Conservation (phyloP, 106 monocot genomes). For the Acanthochlamys bracteata region DNA sequence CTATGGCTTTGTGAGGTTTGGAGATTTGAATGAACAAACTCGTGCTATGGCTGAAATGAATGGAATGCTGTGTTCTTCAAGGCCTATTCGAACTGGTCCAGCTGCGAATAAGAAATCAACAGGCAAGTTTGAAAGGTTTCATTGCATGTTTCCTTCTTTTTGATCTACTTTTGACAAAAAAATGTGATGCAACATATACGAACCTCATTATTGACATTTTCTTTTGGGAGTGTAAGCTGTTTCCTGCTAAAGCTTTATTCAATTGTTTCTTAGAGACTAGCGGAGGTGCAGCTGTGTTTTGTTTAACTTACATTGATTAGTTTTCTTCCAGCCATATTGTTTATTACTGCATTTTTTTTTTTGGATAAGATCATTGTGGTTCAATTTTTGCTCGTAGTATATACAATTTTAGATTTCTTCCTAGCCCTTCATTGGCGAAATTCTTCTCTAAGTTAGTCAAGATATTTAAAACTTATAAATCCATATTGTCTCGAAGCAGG, state of each 20-base stretch:
- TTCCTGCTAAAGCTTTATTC: too few species aligned
- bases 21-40: slow-evolving; percentile 56
- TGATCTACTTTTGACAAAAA: neutral
- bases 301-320: too few species aligned
- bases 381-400: neutral
- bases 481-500: slow-evolving; percentile 63
- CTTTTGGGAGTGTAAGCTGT: too few species aligned
- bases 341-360: too few species aligned
- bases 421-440: slow-evolving; percentile 33
- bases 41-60: slow-evolving; percentile 87
- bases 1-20: slow-evolving; percentile 82
- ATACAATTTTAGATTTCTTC: slow-evolving; percentile 22
- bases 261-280: too few species aligned
- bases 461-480: slow-evolving; percentile 40
- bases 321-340: neutral
- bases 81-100: slow-evolving; percentile 70
- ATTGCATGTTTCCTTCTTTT: neutral
- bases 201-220: too few species aligned
- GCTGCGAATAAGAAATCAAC: slow-evolving; percentile 56
- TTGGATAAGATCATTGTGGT: too few species aligned
- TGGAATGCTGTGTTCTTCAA: slow-evolving; percentile 54
- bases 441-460: slow-evolving; percentile 22
- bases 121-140: slow-evolving; percentile 20
- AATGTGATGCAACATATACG: too few species aligned
- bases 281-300: too few species aligned